A percentile compares a stretch with the other conserved stretches of the same genome.
These are phyloP conservation scores for Carex pumila DNA, from an alignment of 176 grass and related monocot genomes.

Conservation along the genomic window DNA sequence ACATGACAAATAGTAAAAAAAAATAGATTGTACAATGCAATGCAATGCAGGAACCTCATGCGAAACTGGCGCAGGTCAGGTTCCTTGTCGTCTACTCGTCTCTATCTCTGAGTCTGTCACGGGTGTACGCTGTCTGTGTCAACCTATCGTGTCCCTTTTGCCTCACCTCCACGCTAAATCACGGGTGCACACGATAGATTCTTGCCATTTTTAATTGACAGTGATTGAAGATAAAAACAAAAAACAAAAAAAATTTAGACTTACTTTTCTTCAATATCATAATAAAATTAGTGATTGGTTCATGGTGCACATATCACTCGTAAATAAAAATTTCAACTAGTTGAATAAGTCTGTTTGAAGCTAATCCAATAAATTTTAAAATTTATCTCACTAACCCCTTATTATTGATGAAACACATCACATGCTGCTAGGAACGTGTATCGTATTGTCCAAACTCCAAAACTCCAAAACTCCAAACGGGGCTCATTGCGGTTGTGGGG, in stretches of 20 bases:
- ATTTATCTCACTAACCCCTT: too few species aligned
- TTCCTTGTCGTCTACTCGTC: background rate
- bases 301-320: too few species aligned
- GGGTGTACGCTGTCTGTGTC: background rate
- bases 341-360: too few species aligned
- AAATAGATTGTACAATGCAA: background rate
- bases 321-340: too few species aligned
- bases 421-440: too few species aligned
- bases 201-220: background rate
- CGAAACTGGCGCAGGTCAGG: background rate
- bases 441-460: background rate
- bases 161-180: conserved; percentile 13
- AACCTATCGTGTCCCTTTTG: background rate
- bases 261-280: too few species aligned
- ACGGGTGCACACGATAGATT: background rate
- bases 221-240: too few species aligned
- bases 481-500: background rate
- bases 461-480: background rate
- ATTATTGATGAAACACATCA: too few species aligned
- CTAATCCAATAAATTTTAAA: too few species aligned
- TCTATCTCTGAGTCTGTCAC: background rate
- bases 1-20: too few species aligned
- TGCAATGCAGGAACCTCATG: background rate
- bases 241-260: background rate
- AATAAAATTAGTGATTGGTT: too few species aligned